A percentile compares a stretch with the other conserved stretches of the same genome.
Conservation (phyloP, 2,329 filamentous ascomycete genomes). For the Fonsecaea multimorphosa region DNA sequence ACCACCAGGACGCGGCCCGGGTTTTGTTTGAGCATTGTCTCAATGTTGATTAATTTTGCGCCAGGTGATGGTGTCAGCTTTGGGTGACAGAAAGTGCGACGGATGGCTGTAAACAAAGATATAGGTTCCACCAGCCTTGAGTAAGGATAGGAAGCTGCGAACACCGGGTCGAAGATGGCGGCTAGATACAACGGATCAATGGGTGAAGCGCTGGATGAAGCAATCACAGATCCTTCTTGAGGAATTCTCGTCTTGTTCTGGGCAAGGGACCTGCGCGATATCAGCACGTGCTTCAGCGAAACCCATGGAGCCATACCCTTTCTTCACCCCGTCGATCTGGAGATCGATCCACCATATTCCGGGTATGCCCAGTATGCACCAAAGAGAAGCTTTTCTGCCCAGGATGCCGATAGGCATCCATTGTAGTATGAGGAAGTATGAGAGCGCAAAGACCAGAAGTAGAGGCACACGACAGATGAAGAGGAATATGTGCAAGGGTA, state of each 20-base stretch:
- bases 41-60: conserved; percentile 65
- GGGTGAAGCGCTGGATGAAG: conserved; percentile 87
- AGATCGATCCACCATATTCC: conserved; percentile 98
- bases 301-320: conserved; percentile 66
- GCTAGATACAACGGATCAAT: conserved; percentile 93
- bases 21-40: conserved; percentile 68
- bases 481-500: conserved; percentile 71
- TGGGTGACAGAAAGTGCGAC: conserved; percentile 71
- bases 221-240: conserved; percentile 79
- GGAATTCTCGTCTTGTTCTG: conserved; percentile 77
- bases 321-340: conserved; percentile 95
- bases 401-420: conserved; percentile 74
- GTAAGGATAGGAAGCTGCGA: conserved; percentile 81
- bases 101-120: conserved; percentile 75
- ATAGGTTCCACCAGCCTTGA: conserved; percentile 76
- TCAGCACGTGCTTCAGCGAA: conserved; percentile 27
- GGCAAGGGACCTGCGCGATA: conserved; percentile 64
- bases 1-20: conserved; percentile 79
- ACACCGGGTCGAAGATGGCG: conserved; percentile 94
- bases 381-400: conserved; percentile 81
- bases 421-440: conserved; percentile 83
- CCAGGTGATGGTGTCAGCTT: conserved; percentile 53
- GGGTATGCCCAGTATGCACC: conserved; percentile 84
- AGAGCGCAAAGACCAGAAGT: conserved; percentile 68
- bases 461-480: conserved; percentile 82